Conservation (phyloP, 371 early-diverging fungal genomes). For the Mortierella sp. region DNA sequence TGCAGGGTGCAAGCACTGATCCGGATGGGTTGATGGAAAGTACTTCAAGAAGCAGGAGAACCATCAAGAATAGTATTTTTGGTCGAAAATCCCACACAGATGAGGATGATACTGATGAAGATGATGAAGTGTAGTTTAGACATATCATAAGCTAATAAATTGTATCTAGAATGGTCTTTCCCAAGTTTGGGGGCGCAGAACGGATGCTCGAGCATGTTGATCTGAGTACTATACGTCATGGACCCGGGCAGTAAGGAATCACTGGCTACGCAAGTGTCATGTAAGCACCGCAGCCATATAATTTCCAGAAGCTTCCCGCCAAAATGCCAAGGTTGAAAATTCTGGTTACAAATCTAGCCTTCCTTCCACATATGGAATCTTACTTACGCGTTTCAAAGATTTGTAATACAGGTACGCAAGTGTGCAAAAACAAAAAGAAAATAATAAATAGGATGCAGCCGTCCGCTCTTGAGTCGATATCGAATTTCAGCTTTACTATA, state of each 20-base stretch:
- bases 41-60: not conserved
- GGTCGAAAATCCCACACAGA: conserved; percentile 4
- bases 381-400: not conserved
- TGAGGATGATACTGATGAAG: conserved; percentile 17
- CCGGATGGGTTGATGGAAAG: not conserved
- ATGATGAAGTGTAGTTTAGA: conserved; percentile 3
- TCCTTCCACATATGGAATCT: not conserved
- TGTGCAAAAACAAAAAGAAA: not conserved
- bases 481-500: not conserved
- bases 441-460: not conserved
- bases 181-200: too few species aligned
- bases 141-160: too few species aligned
- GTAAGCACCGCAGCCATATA: conserved; percentile 1
- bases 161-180: too few species aligned
- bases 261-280: not conserved
- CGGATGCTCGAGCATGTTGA: not conserved
- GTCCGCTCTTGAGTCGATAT: not conserved
- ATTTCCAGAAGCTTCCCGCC: conserved; percentile 21
- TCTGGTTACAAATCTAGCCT: not conserved
- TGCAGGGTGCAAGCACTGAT: not conserved
- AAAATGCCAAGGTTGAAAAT: not conserved
- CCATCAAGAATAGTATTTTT: not conserved
- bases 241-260: not conserved
- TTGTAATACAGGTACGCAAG: not conserved
- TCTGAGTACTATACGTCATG: not conserved